Evolutionary conservation across 352 stramenopile genomes (phyloP), one percentile per base, ranked within the genome.

Genomic region (Pythium sp.): DNA sequence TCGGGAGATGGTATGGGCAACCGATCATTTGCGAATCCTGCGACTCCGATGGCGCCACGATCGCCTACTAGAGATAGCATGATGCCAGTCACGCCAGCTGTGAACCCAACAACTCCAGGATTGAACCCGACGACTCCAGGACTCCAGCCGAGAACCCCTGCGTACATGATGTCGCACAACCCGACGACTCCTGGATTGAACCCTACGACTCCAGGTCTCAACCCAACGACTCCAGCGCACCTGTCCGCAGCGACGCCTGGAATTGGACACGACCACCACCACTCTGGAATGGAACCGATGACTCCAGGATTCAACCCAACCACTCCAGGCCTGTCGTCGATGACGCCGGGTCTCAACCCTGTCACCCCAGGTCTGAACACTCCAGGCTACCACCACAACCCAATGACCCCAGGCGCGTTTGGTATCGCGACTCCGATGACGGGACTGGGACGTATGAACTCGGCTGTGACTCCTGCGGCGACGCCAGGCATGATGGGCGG

Each of bases 301-400:
- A 96, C 89, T 54, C 89, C 89, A 41, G 89, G 89, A 1, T 94
- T 96, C 63, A 93, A 93, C 61, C 87, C 86, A n/a, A 93, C 89
- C 36, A 94, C 87, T 2, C 87, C 87, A 28, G 86, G 87, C 12
- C 71, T 94, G 59, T 88, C 84, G 4, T 79, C 85, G 5, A 94
- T 92, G 84, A 93, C 87, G 15, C 84, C 85, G 53, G 86, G 87
- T 49, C 74, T 95, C 47, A 93, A 93, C 69, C 87, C 87, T 4
- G 83, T 92, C 15, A 95, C 87, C 15, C 87, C 87, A 38, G 86
- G 87, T 56, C 78, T 94, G 65, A 92, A 90, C 67, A 94, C 87
- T 9, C 85, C 87, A 59, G 87, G 87, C 7, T 94, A 92, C 64
- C 87, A 88, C 62, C 84, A 94, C 75, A 96, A 95, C 62, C 89